Percentiles rank a stretch among this genome's conserved stretches.
These are phyloP conservation scores for Phanerochaete carnosa DNA, from an alignment of 768 basidiomycete species.

Conservation along the genomic window DNA sequence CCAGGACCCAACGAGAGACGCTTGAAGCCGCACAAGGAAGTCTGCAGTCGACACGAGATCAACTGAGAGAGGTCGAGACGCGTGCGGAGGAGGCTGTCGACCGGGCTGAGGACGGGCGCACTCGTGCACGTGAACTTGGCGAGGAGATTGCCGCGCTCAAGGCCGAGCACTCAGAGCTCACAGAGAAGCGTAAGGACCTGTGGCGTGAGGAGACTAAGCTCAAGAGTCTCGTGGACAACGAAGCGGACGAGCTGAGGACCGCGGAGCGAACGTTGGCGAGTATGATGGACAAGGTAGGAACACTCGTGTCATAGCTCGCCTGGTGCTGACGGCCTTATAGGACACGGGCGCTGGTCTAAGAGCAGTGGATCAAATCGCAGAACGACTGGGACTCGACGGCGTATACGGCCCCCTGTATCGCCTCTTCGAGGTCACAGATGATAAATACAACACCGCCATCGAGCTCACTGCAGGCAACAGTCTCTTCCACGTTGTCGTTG, in stretches of 20 bases:
- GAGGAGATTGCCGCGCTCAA: slow-evolving; percentile 61
- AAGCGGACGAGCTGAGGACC: slow-evolving; percentile 73
- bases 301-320: neutral
- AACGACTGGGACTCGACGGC: slow-evolving; percentile 69
- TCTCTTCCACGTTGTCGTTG: slow-evolving; percentile 96
- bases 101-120: slow-evolving; percentile 64
- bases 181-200: slow-evolving; percentile 83
- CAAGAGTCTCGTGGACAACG: slow-evolving; percentile 70
- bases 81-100: slow-evolving; percentile 53
- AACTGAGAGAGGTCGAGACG: slow-evolving; percentile 55
- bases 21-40: slow-evolving; percentile 53
- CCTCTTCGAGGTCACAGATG: slow-evolving; percentile 85
- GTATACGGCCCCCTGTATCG: slow-evolving; percentile 95
- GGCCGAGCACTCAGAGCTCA: slow-evolving; percentile 64
- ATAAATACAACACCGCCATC: slow-evolving; percentile 86
- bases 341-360: slow-evolving; percentile 88
- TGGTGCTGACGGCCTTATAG: slow-evolving; percentile 35
- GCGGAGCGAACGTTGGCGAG: slow-evolving; percentile 77
- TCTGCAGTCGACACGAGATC: slow-evolving; percentile 42
- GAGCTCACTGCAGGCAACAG: slow-evolving; percentile 97
- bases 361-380: slow-evolving; percentile 82
- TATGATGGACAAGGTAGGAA: slow-evolving; percentile 92
- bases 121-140: slow-evolving; percentile 49
- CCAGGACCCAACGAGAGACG: slow-evolving; percentile 50
- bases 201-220: slow-evolving; percentile 96